Evolutionary conservation across 768 basidiomycete genomes (phyloP).

Genomic region (Baorangia bicolor): DNA sequence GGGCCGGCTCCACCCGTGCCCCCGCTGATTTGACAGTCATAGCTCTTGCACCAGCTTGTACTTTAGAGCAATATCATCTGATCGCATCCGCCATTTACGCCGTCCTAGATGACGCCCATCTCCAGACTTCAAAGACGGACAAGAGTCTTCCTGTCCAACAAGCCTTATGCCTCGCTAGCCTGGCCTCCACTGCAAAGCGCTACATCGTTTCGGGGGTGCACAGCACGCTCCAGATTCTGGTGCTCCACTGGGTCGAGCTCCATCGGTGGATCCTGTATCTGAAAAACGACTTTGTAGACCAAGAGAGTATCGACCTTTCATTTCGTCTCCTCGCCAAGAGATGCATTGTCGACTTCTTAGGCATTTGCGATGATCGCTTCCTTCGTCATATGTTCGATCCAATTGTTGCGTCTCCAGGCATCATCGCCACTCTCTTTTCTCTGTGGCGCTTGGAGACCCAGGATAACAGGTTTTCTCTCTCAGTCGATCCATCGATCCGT

Average conservation of each 20-base stretch:
- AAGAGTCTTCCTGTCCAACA: conserved; percentile 20
- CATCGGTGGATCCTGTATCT: conserved; percentile 28
- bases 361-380: conserved; percentile 12
- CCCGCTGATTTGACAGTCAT: conserved; percentile 15
- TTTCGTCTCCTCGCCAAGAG: conserved; percentile 23
- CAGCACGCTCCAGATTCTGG: conserved; percentile 5
- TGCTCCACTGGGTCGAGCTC: conserved; percentile 18
- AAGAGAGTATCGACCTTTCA: conserved; percentile 15
- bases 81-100: conserved; percentile 23
- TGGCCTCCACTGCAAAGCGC: conserved; percentile 15
- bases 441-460: conserved; percentile 28
- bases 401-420: conserved; percentile 17
- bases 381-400: conserved; percentile 19
- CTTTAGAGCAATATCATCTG: conserved; percentile 14
- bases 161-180: conserved; percentile 15
- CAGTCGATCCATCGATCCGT: conserved; percentile 1
- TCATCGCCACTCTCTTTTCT: conserved; percentile 23
- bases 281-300: conserved; percentile 22
- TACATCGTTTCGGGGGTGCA: not conserved
- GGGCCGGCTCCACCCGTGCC: conserved; percentile 22
- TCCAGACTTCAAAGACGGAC: conserved; percentile 15
- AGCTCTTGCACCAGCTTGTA: conserved; percentile 21
- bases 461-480: conserved; percentile 18
- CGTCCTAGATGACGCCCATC: conserved; percentile 17
- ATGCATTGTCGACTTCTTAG: conserved; percentile 21